Percentiles rank a stretch among this genome's conserved stretches.
Conservation (phyloP, 1,139 yeast species). For the Nakaseomyces delphensis region DNA sequence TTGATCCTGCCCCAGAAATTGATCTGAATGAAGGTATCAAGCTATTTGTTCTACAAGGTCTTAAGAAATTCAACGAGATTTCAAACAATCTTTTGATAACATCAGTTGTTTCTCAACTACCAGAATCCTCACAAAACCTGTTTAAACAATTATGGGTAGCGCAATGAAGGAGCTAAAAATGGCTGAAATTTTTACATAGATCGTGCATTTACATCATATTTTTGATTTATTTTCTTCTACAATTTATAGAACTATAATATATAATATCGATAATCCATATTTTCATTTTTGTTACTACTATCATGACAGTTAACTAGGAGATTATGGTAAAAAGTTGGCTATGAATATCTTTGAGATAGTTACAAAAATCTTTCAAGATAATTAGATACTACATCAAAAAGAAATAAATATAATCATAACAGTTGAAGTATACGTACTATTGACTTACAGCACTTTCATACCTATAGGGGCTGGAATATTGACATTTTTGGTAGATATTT, state of each 20-base stretch:
- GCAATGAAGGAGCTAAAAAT: not conserved
- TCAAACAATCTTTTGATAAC: slow-evolving; percentile 2
- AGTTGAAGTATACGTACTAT: not conserved
- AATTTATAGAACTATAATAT: not conserved
- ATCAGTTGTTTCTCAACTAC: not conserved
- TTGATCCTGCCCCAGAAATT: slow-evolving; percentile 60
- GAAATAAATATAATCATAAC: not conserved
- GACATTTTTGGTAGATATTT: too few relatives aligned
- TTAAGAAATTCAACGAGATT: slow-evolving; percentile 16
- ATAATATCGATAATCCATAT: not conserved
- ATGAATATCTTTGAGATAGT: not conserved
- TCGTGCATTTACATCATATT: not conserved
- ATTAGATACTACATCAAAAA: not conserved
- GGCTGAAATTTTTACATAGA: not conserved
- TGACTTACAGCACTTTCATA: not conserved
- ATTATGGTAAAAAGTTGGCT: not conserved
- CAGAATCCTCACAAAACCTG: not conserved
- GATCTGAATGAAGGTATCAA: slow-evolving; percentile 33
- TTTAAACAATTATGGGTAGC: slow-evolving; percentile 2
- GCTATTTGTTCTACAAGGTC: slow-evolving; percentile 32
- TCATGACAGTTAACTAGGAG: too few relatives aligned
- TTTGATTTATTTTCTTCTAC: not conserved
- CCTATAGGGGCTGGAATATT: not conserved
- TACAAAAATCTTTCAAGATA: not conserved
- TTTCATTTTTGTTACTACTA: too few relatives aligned